These are phyloP conservation scores for Pseudohyphozyma bogoriensis DNA, from an alignment of 768 basidiomycete genomes.

Conservation along the genomic window DNA sequence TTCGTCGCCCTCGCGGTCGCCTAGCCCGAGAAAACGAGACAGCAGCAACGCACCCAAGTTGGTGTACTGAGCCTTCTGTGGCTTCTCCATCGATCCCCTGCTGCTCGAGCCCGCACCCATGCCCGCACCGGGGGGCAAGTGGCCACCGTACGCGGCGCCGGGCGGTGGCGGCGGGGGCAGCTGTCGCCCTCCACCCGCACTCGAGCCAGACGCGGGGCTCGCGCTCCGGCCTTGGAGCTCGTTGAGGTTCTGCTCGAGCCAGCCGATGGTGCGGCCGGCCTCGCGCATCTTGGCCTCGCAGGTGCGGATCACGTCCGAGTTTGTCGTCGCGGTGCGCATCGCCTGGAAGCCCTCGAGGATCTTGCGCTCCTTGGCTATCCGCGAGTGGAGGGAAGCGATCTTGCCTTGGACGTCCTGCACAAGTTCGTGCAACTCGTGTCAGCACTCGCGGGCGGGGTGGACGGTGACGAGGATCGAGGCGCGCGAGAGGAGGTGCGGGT, in stretches of 20 bases:
- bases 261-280: conserved; percentile 68
- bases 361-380: conserved; percentile 86
- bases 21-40: background rate
- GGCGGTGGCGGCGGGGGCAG: conserved; percentile 13
- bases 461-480: too few species aligned
- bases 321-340: conserved; percentile 69
- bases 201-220: background rate
- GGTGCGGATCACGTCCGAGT: conserved; percentile 71
- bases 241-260: conserved; percentile 75
- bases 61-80: conserved; percentile 14
- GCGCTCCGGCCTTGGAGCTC: conserved; percentile 60
- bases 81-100: background rate
- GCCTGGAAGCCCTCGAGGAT: conserved; percentile 73
- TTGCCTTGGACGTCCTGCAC: conserved; percentile 42
- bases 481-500: too few species aligned
- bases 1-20: background rate
- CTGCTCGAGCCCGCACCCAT: too few species aligned
- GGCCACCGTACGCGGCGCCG: conserved; percentile 23
- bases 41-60: conserved; percentile 16
- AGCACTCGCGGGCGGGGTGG: too few species aligned
- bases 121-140: too few species aligned
- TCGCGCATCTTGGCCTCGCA: conserved; percentile 80
- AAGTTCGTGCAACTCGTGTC: too few species aligned
- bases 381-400: conserved; percentile 79
- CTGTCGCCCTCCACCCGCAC: background rate